Conservation (phyloP, 2,329 filamentous ascomycete genomes). For the Uncinocarpus reesii region DNA sequence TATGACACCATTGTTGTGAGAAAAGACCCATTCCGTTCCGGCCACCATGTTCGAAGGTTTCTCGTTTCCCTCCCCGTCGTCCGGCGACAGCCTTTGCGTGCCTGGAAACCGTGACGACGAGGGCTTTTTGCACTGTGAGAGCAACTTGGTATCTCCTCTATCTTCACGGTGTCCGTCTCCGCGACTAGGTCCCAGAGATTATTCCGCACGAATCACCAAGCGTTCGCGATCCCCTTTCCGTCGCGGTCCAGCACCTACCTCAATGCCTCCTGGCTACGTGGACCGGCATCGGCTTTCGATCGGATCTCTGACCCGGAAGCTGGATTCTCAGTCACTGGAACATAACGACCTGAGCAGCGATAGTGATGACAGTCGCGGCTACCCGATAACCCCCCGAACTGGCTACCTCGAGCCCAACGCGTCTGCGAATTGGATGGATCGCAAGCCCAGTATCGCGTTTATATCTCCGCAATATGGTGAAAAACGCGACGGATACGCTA, state of each 20-base stretch:
- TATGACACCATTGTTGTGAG: not conserved
- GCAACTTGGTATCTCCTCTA: slow-evolving; percentile 31
- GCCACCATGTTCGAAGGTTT: slow-evolving; percentile 34
- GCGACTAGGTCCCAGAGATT: slow-evolving; percentile 16
- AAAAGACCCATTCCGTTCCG: not conserved
- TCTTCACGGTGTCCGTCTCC: slow-evolving; percentile 37
- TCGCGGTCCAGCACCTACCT: slow-evolving; percentile 34
- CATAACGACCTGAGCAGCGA: slow-evolving; percentile 17
- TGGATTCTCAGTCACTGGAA: slow-evolving; percentile 33
- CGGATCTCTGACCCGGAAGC: slow-evolving; percentile 31
- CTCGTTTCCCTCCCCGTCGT: slow-evolving; percentile 32
- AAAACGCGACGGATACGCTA: not conserved
- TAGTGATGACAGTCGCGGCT: slow-evolving; percentile 17
- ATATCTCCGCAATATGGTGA: slow-evolving; percentile 8
- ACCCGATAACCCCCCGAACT: slow-evolving; percentile 18
- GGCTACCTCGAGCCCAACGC: slow-evolving; percentile 15
- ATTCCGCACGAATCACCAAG: slow-evolving; percentile 21
- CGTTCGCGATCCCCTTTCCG: slow-evolving; percentile 29
- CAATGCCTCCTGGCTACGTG: slow-evolving; percentile 35
- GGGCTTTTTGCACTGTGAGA: slow-evolving; percentile 31
- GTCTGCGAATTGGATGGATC: slow-evolving; percentile 8
- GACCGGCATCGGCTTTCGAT: slow-evolving; percentile 28
- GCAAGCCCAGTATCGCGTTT: slow-evolving; percentile 6
- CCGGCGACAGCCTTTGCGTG: slow-evolving; percentile 20
- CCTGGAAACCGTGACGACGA: slow-evolving; percentile 24